phyloP scores from a whole-genome alignment of 2,329 filamentous ascomycete species.

The Clarireedia paspali region DNA sequence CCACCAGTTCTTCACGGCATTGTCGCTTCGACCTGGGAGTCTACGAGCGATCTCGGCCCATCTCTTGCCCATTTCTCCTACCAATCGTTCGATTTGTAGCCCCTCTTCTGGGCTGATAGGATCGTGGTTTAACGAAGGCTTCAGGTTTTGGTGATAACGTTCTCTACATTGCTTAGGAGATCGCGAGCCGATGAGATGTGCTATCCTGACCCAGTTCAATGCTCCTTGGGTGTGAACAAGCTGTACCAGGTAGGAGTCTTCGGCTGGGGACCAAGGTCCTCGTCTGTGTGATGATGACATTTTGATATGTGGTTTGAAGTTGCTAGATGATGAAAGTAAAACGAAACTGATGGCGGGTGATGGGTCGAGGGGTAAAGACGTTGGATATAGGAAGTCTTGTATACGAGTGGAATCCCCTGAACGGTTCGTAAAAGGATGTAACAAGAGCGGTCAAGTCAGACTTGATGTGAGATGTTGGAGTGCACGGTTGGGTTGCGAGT shows the following conservation, averaged over 20 bases:
- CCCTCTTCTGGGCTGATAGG: slow-evolving; percentile 68
- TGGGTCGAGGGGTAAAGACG: background rate
- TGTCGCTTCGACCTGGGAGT: slow-evolving; percentile 81
- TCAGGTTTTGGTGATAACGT: slow-evolving; percentile 89
- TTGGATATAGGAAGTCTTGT: slow-evolving; percentile 7
- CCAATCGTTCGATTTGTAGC: slow-evolving; percentile 66
- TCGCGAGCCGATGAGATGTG: slow-evolving; percentile 64
- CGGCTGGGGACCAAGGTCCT: slow-evolving; percentile 75
- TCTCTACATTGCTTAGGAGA: slow-evolving; percentile 94
- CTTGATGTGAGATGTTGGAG: slow-evolving; percentile 1
- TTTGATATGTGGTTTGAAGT: background rate
- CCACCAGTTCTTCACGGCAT: slow-evolving; percentile 97
- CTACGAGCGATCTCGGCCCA: slow-evolving; percentile 90
- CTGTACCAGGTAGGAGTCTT: slow-evolving; percentile 63
- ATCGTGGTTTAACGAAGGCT: slow-evolving; percentile 63
- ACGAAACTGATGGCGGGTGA: slow-evolving; percentile 1
- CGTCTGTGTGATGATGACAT: slow-evolving; percentile 47
- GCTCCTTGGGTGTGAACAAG: slow-evolving; percentile 66
- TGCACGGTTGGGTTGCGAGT: slow-evolving; percentile 7
- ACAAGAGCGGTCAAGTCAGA: slow-evolving; percentile 8
- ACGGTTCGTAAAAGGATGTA: background rate
- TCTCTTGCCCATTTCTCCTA: slow-evolving; percentile 70
- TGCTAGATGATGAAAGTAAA: background rate
- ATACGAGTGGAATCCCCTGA: background rate
- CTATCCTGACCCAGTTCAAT: slow-evolving; percentile 86